Base-by-base conservation (phyloP, 768 basidiomycete genomes). In the Termitomyces sp. region DNA sequence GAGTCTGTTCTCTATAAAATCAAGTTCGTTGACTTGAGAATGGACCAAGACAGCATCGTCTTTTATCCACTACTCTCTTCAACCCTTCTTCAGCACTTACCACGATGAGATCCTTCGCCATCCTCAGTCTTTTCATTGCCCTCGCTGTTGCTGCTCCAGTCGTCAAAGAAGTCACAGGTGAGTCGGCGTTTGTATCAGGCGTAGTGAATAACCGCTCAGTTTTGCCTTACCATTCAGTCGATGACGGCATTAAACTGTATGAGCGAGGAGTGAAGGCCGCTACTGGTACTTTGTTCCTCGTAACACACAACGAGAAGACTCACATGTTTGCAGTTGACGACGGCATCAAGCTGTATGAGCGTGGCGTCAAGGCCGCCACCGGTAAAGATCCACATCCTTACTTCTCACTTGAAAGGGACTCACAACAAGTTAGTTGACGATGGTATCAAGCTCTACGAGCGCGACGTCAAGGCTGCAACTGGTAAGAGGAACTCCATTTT, bases 71-170 rank as follows among this genome's bases (percentile, higher is more conserved):
- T 32, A n/a, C 34, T 41, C 25, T 21, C 23, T 27, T 40, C 35
- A 25, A 27, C 31, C 17, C n/a, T 23, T 29, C 7, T 32, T 21
- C 42, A 40, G 4, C 16, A 38, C 34, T 25, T 31, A 25, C 31
- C 48, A 52, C 5, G 57, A 58, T 58, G 57, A 58, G 45, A 41
- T 46, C 52, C 4, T 58, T 58, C 25, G 46, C 44, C 3, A 40
- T 53, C 27, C 45, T 58, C 38, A 43, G 31, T n/a, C 21, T 58
- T 40, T 58, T 58, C 44, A 31, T 58, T 14, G 41, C 52, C 12
- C 38, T 58, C n/a, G 50, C 57, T 27, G 45, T 52, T 9, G 57
- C 57, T 31, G 45, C 19, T 40, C 57, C 57, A 4, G 29, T 48
- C 9, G 56, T 57, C 34, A 54, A 54, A 19, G 53, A 54, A 35